These are phyloP conservation scores for Didymellaceae sp. DNA, from an alignment of 2,329 filamentous ascomycete genomes.

Conservation along the genomic window DNA sequence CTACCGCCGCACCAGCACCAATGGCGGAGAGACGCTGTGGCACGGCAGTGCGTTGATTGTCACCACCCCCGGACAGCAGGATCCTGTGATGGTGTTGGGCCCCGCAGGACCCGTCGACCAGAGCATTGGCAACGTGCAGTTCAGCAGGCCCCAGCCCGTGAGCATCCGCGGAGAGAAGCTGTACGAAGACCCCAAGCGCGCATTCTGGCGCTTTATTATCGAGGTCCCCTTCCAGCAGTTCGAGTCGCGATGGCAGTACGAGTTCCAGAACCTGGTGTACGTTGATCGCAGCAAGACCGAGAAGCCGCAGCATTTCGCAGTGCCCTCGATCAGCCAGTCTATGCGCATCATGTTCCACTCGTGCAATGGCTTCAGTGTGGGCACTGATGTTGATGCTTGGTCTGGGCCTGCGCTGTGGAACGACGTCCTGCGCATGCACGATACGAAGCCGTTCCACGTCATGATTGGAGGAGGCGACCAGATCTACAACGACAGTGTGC, in stretches of 20 bases:
- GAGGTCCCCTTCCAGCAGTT: slow-evolving; percentile 71
- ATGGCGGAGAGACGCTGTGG: slow-evolving; percentile 64
- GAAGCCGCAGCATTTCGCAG: slow-evolving; percentile 56
- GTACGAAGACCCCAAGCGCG: slow-evolving; percentile 64
- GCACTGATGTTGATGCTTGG: slow-evolving; percentile 69
- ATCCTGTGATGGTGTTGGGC: slow-evolving; percentile 66
- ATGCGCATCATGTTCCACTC: slow-evolving; percentile 75
- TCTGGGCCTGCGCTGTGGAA: slow-evolving; percentile 68
- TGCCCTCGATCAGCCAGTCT: slow-evolving; percentile 66
- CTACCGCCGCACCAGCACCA: slow-evolving; percentile 73
- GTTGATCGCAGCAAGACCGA: slow-evolving; percentile 53
- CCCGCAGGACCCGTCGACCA: slow-evolving; percentile 53
- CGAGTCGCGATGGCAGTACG: slow-evolving; percentile 82
- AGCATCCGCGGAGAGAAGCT: slow-evolving; percentile 61
- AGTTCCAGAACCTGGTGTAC: slow-evolving; percentile 70
- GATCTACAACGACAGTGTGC: slow-evolving; percentile 77
- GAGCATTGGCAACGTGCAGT: slow-evolving; percentile 30
- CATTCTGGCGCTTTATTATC: slow-evolving; percentile 66
- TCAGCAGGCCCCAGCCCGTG: slow-evolving; percentile 33
- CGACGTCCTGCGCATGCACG: slow-evolving; percentile 67
- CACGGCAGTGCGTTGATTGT: slow-evolving; percentile 86
- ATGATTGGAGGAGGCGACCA: slow-evolving; percentile 94
- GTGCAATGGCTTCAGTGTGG: slow-evolving; percentile 72
- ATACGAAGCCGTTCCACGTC: slow-evolving; percentile 66
- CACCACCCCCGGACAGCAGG: slow-evolving; percentile 71